These are phyloP conservation scores for Arthrinium puccinioides DNA, from an alignment of 2,329 filamentous ascomycete genomes.

Conservation along the genomic window DNA sequence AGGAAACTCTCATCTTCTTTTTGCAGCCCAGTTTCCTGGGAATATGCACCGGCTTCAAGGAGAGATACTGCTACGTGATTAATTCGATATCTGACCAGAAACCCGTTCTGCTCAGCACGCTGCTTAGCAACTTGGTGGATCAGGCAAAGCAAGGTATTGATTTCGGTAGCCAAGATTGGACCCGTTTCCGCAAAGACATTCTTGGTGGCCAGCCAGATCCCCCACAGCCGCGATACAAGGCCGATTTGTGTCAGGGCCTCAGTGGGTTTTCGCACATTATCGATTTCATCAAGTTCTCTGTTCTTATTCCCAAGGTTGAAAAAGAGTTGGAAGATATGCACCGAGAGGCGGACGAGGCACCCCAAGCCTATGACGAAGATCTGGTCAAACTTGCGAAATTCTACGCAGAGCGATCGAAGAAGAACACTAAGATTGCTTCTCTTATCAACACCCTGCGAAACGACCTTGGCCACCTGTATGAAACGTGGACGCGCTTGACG, in stretches of 20 bases:
- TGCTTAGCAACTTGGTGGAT: constrained; percentile 50
- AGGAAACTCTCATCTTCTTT: constrained; percentile 49
- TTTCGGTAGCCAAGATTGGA: constrained; percentile 38
- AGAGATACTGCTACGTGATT: constrained; percentile 53
- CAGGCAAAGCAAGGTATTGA: constrained; percentile 46
- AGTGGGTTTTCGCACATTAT: constrained; percentile 42
- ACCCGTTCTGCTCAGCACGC: constrained; percentile 41
- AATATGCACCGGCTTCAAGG: constrained; percentile 55
- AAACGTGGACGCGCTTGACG: not conserved
- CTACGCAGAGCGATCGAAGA: too few species aligned
- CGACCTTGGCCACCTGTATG: not conserved
- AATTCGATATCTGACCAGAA: constrained; percentile 37
- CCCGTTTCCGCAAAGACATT: constrained; percentile 22
- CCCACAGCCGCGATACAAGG: constrained; percentile 34
- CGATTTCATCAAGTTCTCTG: constrained; percentile 52
- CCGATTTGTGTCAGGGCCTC: constrained; percentile 19
- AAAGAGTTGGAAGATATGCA: constrained; percentile 25
- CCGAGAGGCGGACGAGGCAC: too few species aligned
- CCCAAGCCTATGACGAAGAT: too few species aligned
- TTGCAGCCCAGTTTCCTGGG: constrained; percentile 53
- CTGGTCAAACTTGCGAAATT: not conserved
- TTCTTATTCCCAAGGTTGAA: constrained; percentile 37
- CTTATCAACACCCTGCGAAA: too few species aligned
- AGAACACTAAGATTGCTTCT: not conserved
- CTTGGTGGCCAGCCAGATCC: constrained; percentile 17